Evolutionary conservation across 805 yeast species (phyloP), one percentile per base, ranked within the genome.

Genomic region (Metschnikowia aberdeeniae): DNA sequence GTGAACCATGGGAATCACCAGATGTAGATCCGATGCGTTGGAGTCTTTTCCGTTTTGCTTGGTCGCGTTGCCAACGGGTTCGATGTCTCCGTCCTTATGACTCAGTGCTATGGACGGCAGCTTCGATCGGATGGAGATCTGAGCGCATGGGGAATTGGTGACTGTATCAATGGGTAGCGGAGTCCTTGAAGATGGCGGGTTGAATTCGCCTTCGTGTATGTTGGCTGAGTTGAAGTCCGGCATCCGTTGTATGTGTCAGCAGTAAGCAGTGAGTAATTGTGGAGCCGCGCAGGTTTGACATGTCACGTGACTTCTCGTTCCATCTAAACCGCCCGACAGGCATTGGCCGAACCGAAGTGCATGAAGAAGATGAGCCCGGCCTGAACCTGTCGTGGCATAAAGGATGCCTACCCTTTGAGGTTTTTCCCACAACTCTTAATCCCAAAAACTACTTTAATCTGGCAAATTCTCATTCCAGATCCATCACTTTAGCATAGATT

Each of bases 1-100:
- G 61, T 92, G 97, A 6, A 52, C 52, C 50, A 55, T 47, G 6
- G 54, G 54, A 14, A 52, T 50, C 29, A 50, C 45, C 11, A 47
- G 53, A 22, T 49, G 52, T 6, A 49, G 40, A n/a, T n/a, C 40
- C 3, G 34, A 12, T 11, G 33, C 14, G 11, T 29, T n/a, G 8
- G 20, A 4, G 10, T 20, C 13, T 9, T 17, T 19, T 6, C 29
- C 38, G n/a, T 11, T 13, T 3, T 6, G 34, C 8, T 28, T 26
- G 30, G 31, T 3, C 8, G 22, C 24, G 5, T 33, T 30, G 20
- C 19, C 34, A 4, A 28, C 12, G 30, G 34, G 39, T 7, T 24
- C 33, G 19, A 33, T 12, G 8, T 35, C 35, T 8, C 37, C 17
- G 29, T 34, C 26, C n/a, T 35, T 36, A 28, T 14, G 22, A 22